phyloP scores from a whole-genome alignment of 2,329 filamentous ascomycete genomes.

The Sporothrix inflata region DNA sequence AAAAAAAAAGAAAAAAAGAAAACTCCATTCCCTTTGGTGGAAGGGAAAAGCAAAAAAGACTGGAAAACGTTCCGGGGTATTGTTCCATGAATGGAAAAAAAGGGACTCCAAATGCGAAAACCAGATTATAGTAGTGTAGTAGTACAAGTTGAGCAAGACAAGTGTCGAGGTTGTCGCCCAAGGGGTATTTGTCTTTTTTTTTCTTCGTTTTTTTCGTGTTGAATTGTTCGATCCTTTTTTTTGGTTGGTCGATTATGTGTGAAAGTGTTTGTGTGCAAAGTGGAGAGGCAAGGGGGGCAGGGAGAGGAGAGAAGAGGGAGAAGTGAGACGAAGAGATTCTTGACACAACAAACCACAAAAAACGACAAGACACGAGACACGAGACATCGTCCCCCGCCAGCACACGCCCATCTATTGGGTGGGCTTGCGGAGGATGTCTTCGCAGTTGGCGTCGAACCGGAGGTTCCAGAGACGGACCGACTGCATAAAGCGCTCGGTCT shows the following conservation, averaged over 20 bases:
- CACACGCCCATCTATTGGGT: conserved; percentile 49
- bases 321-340: background rate
- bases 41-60: conserved; percentile 22
- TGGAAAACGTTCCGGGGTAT: conserved; percentile 29
- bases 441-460: conserved; percentile 94
- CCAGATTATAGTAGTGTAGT: conserved; percentile 30
- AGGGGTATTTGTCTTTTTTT: conserved; percentile 15
- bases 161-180: conserved; percentile 16
- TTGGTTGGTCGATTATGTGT: background rate
- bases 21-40: conserved; percentile 15
- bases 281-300: background rate
- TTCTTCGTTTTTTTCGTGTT: conserved; percentile 19
- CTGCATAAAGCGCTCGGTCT: conserved; percentile 92
- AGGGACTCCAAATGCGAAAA: conserved; percentile 27
- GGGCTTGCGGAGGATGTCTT: conserved; percentile 75
- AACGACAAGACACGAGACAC: background rate
- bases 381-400: background rate
- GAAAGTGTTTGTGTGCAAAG: background rate
- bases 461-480: conserved; percentile 86
- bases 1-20: conserved; percentile 9
- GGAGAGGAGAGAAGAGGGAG: background rate
- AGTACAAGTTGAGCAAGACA: conserved; percentile 24
- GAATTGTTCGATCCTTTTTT: conserved; percentile 18
- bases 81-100: conserved; percentile 19
- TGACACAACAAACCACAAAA: background rate